Evolutionary conservation across 2,329 filamentous ascomycete species (phyloP).

Genomic region (Colletotrichum shisoi): DNA sequence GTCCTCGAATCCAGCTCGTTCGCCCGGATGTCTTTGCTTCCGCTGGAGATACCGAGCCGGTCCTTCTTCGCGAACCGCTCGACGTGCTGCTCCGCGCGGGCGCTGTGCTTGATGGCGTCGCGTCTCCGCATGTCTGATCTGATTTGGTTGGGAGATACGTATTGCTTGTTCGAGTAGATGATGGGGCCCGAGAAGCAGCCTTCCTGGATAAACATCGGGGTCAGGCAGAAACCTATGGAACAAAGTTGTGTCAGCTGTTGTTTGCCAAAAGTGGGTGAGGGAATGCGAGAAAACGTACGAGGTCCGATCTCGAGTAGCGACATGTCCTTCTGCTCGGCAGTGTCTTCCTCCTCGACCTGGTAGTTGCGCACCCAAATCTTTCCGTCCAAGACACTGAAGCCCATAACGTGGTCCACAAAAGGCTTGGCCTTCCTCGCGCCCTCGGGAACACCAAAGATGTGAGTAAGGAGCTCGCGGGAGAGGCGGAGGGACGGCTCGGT

Average conservation of each 20-base stretch:
- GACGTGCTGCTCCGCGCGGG: conserved; percentile 74
- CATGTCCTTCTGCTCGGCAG: no score
- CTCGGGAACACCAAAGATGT: conserved; percentile 79
- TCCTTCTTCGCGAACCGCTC: conserved; percentile 78
- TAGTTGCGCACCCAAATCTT: conserved; percentile 68
- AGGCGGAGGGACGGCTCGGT: conserved; percentile 48
- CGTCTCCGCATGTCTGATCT: conserved; percentile 78
- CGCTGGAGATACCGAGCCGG: conserved; percentile 75
- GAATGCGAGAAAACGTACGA: no score
- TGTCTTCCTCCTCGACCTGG: conserved; percentile 68
- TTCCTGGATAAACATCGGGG: conserved; percentile 83
- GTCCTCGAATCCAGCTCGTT: conserved; percentile 77
- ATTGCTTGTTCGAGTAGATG: conserved; percentile 98
- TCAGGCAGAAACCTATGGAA: conserved; percentile 48
- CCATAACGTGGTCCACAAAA: conserved; percentile 94
- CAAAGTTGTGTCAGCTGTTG: no score
- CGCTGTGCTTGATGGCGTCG: conserved; percentile 80
- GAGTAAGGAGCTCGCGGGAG: no score
- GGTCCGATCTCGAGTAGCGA: no score
- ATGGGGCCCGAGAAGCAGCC: conserved; percentile 94
- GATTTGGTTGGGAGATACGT: conserved; percentile 94
- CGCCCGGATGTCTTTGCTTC: conserved; percentile 68
- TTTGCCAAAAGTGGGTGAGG: no score
- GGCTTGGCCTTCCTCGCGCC: conserved; percentile 90
- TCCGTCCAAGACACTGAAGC: conserved; percentile 87